Evolutionary conservation across 192 early-diverging fungal genomes (phyloP), one percentile per base, ranked within the genome.

Genomic region (Linnemannia elongata): DNA sequence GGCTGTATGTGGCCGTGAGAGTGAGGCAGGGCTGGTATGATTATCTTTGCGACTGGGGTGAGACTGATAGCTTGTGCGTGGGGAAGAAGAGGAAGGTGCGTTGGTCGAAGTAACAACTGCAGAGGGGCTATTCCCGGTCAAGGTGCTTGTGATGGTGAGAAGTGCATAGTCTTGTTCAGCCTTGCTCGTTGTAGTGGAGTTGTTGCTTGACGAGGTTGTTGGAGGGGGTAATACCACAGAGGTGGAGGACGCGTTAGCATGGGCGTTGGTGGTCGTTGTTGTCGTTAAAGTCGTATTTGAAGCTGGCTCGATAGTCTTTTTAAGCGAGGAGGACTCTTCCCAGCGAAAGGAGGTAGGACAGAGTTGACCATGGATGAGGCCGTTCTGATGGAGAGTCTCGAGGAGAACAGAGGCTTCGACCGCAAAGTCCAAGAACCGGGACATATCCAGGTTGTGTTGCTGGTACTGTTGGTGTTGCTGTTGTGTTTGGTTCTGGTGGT

Each of bases 341-440:
- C 83, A 86, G 41, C 69, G 69, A 20, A 86, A 86, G 9, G 83
- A 86, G 0, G 78, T 86, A 12, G 78, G 83, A 38, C 75, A 76
- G 35, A 86, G 79, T 27, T 86, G 83, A 3, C 83, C 83, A 52
- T 86, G 83, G 45, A 86, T 76, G 24, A 86, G 74, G 9, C 83
- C 83, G 10, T 74, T 80, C 27, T 86, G 83, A 35, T 86, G 83
- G 20, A 86, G 70, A 2, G 69, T 77, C 41, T 86, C 83, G 2
- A 86, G 75, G 15, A 86, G 71, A 18, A 72, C 54, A 10, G 83
- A 80, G n/a, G 83, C 78, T 17, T 86, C 83, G 57, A 86, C 74
- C 3, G 78, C 38, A 69, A 86, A 86, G 45, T 86, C 83, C 13
- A 86, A 45, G 77, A 80, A 81, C 39, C 47, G 70, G 30, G 52